Conservation (phyloP, 345 rosid species). For the Abelmoschus esculentus region DNA sequence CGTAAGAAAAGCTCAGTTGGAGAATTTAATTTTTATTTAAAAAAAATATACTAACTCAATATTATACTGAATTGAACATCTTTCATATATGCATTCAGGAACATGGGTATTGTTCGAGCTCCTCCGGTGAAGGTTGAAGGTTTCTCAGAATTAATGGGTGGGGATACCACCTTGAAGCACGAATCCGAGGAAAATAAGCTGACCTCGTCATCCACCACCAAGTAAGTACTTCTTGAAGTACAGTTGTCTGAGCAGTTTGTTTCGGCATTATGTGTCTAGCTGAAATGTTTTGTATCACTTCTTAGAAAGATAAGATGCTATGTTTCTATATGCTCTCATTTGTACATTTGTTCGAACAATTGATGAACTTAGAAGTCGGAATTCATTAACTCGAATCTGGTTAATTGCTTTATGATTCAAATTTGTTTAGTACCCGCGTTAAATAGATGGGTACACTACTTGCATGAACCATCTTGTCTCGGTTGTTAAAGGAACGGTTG, state of each 20-base stretch:
- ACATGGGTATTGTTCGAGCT: slow-evolving; percentile 24
- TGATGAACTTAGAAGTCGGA: not conserved
- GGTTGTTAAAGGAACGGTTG: too few species aligned
- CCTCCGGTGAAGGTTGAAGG: too few species aligned
- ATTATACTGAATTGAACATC: slow-evolving; percentile 8
- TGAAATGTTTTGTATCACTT: not conserved
- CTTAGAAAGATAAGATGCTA: too few species aligned
- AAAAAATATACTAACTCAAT: not conserved
- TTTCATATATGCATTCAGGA: slow-evolving; percentile 33
- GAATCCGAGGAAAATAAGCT: slow-evolving; percentile 70
- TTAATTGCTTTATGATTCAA: too few species aligned
- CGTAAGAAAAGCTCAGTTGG: slow-evolving; percentile 41
- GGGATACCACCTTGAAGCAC: slow-evolving; percentile 39
- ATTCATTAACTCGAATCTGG: too few species aligned
- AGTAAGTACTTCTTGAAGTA: slow-evolving; percentile 35
- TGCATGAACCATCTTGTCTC: too few species aligned
- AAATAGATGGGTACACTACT: too few species aligned
- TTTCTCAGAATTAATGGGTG: too few species aligned
- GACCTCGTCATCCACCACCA: slow-evolving; percentile 54
- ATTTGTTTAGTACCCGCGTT: too few species aligned
- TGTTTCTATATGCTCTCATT: not conserved
- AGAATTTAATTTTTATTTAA: not conserved
- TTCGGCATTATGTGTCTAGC: not conserved
- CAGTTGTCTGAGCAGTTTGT: not conserved
- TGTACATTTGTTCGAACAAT: not conserved